These are phyloP conservation scores for Staphylotrichum tortipilum DNA, from an alignment of 495 filamentous ascomycete genomes.

Conservation along the genomic window DNA sequence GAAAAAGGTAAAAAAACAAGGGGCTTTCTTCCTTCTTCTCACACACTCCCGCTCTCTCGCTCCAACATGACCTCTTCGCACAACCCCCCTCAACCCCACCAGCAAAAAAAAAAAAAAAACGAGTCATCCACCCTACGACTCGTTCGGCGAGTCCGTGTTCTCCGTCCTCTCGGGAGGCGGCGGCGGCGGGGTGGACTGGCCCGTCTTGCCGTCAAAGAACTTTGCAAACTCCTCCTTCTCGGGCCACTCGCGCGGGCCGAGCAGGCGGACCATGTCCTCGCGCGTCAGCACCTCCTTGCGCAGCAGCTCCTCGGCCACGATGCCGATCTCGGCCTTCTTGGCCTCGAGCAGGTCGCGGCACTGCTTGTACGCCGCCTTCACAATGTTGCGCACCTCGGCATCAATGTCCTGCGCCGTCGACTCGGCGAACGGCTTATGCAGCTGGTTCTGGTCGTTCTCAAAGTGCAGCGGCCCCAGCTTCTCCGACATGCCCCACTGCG, in stretches of 20 bases:
- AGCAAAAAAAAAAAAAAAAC: too few relatives aligned
- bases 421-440: conserved; percentile 95
- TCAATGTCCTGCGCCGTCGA: conserved; percentile 87
- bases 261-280: conserved; percentile 82
- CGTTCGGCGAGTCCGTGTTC: conserved; percentile 29
- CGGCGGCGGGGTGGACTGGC: conserved; percentile 44
- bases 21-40: not conserved
- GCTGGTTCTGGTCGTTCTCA: conserved; percentile 63
- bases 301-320: conserved; percentile 89
- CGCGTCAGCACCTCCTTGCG: conserved; percentile 81
- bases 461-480: conserved; percentile 89
- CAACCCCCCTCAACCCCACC: not conserved
- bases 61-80: not conserved
- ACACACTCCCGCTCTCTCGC: not conserved
- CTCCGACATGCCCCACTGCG: conserved; percentile 93
- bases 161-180: conserved; percentile 43
- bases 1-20: not conserved
- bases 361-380: conserved; percentile 84
- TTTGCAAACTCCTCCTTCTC: conserved; percentile 85
- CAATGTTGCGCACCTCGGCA: conserved; percentile 76
- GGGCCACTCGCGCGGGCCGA: conserved; percentile 73
- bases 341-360: conserved; percentile 73
- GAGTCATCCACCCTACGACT: too few relatives aligned
- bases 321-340: conserved; percentile 78
- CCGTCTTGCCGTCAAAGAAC: conserved; percentile 62